A percentile compares a stretch with the other conserved stretches of the same genome.
phyloP scores from a whole-genome alignment of 768 basidiomycete genomes.

The Russula foetens region DNA sequence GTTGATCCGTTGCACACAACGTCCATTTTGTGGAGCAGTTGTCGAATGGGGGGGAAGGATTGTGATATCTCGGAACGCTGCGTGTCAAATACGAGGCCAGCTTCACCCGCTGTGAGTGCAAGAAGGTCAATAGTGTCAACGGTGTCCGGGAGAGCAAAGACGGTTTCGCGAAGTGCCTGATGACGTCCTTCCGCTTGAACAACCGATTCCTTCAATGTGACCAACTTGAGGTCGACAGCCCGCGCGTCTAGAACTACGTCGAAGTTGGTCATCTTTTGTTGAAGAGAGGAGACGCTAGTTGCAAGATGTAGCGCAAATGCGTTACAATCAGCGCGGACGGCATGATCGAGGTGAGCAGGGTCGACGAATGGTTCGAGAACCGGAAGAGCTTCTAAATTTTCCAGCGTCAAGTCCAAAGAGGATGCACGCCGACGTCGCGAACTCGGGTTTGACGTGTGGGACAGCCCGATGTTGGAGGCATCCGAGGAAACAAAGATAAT shows the following conservation, averaged over 20 bases:
- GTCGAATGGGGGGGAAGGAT: conserved; percentile 46
- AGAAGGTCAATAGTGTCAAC: conserved; percentile 31
- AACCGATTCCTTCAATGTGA: neutral
- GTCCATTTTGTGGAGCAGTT: conserved; percentile 49
- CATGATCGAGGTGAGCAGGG: conserved; percentile 48
- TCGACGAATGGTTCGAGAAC: conserved; percentile 46
- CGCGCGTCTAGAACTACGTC: conserved; percentile 6
- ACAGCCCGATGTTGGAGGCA: conserved; percentile 10
- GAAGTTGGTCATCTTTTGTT: conserved; percentile 7
- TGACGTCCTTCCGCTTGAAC: conserved; percentile 29
- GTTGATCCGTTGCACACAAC: conserved; percentile 37
- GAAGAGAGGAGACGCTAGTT: conserved; percentile 24
- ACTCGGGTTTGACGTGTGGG: conserved; percentile 20
- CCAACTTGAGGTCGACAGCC: conserved; percentile 12
- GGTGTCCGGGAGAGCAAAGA: conserved; percentile 26
- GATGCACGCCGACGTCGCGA: conserved; percentile 30
- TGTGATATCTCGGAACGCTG: conserved; percentile 35
- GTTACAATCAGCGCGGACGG: conserved; percentile 63
- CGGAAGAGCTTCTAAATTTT: conserved; percentile 27
- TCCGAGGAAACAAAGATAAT: conserved; percentile 48
- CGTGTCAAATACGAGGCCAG: conserved; percentile 30
- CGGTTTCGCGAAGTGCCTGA: conserved; percentile 29
- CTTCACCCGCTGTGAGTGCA: conserved; percentile 28
- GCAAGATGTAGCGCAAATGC: conserved; percentile 42
- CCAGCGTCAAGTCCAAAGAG: conserved; percentile 32